These are phyloP conservation scores for Wolfiporia cocos DNA, from an alignment of 1,284 basidiomycete genomes.

Conservation along the genomic window DNA sequence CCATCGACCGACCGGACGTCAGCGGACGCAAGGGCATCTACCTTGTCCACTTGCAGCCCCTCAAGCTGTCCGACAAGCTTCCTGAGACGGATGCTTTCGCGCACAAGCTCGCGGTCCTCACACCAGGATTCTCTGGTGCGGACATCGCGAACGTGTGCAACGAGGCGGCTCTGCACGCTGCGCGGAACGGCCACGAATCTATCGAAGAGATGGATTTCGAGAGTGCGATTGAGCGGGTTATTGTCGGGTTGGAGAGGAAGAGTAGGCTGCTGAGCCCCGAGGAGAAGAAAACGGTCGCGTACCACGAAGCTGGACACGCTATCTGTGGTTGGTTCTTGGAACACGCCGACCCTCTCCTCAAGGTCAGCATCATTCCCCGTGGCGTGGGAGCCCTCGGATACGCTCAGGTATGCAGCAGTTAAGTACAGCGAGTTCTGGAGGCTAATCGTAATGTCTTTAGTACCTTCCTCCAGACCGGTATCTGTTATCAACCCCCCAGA, in stretches of 20 bases:
- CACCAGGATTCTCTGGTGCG: constrained; percentile 97
- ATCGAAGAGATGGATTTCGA: constrained; percentile 91
- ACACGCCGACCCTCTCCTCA: constrained; percentile 93
- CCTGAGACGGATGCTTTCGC: constrained; percentile 61
- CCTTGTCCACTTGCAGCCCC: constrained; percentile 85
- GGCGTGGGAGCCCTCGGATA: constrained; percentile 96
- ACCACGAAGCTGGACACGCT: constrained; percentile 98
- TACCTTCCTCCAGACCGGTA: constrained; percentile 96
- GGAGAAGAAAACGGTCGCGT: constrained; percentile 99
- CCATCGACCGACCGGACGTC: constrained; percentile 94
- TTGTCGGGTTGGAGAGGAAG: constrained; percentile 96
- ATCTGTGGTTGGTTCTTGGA: constrained; percentile 98
- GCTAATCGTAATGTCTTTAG: constrained; percentile 31
- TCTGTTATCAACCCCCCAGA: constrained; percentile 91
- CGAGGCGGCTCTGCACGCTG: constrained; percentile 94
- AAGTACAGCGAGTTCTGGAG: neutral
- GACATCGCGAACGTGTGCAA: constrained; percentile 99
- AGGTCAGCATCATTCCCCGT: constrained; percentile 98
- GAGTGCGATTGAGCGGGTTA: constrained; percentile 96
- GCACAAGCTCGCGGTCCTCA: constrained; percentile 92
- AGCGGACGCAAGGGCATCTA: constrained; percentile 93
- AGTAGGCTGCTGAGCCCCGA: constrained; percentile 88
- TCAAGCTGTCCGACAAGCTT: constrained; percentile 63
- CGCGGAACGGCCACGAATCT: constrained; percentile 74
- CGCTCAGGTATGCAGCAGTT: constrained; percentile 59